Percentiles rank a stretch among this genome's conserved stretches.
Evolutionary conservation across 441 rosid species (phyloP).

Genomic region (Rhodomyrtus psidioides): DNA sequence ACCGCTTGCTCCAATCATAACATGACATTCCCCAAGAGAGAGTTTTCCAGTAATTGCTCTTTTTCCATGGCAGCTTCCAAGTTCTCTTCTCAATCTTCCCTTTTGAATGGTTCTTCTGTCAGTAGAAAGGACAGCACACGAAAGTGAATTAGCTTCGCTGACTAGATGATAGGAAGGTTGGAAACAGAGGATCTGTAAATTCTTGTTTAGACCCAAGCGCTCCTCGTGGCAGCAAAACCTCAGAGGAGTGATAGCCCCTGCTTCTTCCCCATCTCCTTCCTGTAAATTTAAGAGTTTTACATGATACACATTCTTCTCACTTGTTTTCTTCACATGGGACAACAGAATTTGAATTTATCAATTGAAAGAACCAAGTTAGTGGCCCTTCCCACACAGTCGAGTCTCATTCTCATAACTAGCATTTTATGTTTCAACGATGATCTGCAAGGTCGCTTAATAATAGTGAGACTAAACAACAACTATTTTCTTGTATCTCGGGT

Average conservation of each 20-base stretch:
- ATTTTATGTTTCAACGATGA: too few relatives aligned
- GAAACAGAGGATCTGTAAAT: not conserved
- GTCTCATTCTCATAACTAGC: not conserved
- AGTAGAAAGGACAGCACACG: not conserved
- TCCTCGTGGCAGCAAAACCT: not conserved
- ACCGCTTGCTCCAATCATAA: not conserved
- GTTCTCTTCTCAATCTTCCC: constrained; percentile 9
- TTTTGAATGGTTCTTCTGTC: not conserved
- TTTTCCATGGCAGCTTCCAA: constrained; percentile 1
- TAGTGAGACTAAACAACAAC: not conserved
- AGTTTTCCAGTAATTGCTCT: not conserved
- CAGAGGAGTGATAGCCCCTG: too few relatives aligned
- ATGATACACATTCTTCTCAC: not conserved
- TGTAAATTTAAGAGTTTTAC: too few relatives aligned
- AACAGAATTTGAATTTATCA: not conserved
- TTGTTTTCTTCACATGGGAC: not conserved
- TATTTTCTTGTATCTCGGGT: not conserved
- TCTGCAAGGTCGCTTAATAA: too few relatives aligned
- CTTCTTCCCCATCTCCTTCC: not conserved
- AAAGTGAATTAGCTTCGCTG: not conserved
- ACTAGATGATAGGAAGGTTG: not conserved
- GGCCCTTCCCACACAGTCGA: not conserved
- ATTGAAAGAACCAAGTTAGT: not conserved
- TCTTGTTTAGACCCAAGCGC: not conserved
- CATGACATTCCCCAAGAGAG: not conserved